Conservation (phyloP, 1,284 basidiomycete genomes). For the Gymnopus androsaceus region DNA sequence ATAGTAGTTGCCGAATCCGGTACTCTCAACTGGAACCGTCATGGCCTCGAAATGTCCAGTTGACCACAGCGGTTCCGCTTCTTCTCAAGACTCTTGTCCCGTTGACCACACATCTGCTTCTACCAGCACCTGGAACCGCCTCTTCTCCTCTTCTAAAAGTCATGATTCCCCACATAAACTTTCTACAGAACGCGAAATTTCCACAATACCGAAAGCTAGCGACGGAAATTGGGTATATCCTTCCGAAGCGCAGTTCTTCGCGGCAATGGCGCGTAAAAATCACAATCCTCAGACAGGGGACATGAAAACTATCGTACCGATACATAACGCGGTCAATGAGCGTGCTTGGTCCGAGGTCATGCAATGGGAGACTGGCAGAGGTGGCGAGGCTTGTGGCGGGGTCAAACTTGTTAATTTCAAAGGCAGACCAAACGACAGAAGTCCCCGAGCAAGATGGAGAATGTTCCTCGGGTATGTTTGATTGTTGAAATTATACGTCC, state of each 20-base stretch:
- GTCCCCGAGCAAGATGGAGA: slow-evolving; percentile 82
- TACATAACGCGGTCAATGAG: slow-evolving; percentile 99
- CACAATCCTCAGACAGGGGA: slow-evolving; percentile 81
- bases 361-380: slow-evolving; percentile 85
- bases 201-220: slow-evolving; percentile 81
- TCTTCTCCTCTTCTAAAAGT: slow-evolving; percentile 14
- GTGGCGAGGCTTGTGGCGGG: slow-evolving; percentile 82
- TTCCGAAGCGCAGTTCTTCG: slow-evolving; percentile 96
- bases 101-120: slow-evolving; percentile 53
- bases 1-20: background rate
- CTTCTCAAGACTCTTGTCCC: slow-evolving; percentile 43
- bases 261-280: slow-evolving; percentile 93
- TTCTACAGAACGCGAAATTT: slow-evolving; percentile 75
- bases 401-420: slow-evolving; percentile 85
- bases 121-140: slow-evolving; percentile 17
- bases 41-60: slow-evolving; percentile 59
- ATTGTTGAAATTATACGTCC: background rate
- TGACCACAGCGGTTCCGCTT: slow-evolving; percentile 46
- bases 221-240: slow-evolving; percentile 94
- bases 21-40: slow-evolving; percentile 8
- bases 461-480: slow-evolving; percentile 75
- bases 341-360: slow-evolving; percentile 91
- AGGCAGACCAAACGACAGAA: slow-evolving; percentile 73
- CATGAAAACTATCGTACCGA: slow-evolving; percentile 96
- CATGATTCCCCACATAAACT: slow-evolving; percentile 34